Percentiles rank a stretch among this genome's conserved stretches.
phyloP scores from a whole-genome alignment of 306 rosid species.

The Corylus heterophylla region DNA sequence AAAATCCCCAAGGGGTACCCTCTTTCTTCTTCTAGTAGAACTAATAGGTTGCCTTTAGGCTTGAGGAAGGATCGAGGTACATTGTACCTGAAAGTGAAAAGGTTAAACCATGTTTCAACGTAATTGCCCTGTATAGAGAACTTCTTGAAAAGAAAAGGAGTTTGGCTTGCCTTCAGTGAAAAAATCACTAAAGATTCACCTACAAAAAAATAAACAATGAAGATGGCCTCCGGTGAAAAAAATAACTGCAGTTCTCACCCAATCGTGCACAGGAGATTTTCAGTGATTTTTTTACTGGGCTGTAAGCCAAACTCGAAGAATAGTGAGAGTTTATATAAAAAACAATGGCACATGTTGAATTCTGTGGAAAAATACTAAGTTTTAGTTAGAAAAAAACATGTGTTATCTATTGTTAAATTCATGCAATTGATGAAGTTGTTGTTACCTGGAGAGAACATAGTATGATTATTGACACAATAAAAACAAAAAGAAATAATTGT shows the following conservation, averaged over 20 bases:
- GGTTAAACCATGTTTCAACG: background rate
- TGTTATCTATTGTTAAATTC: background rate
- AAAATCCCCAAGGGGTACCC: conserved; percentile 53
- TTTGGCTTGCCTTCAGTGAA: no score
- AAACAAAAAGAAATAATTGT: background rate
- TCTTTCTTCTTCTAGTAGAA: conserved; percentile 73
- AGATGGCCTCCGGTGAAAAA: no score
- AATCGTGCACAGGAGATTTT: no score
- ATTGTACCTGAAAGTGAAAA: conserved; percentile 61
- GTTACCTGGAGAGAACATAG: background rate
- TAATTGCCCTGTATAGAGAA: background rate
- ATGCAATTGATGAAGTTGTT: background rate
- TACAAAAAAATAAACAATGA: no score
- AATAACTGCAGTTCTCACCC: no score
- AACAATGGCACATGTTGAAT: background rate
- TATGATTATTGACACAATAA: background rate
- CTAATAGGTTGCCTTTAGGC: conserved; percentile 57
- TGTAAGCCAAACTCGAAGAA: no score
- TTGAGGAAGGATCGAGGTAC: conserved; percentile 75
- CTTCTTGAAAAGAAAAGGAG: background rate
- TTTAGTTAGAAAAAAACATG: background rate
- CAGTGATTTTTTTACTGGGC: no score
- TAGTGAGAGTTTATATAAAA: background rate
- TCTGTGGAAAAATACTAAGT: background rate
- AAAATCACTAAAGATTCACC: no score